These are phyloP conservation scores for Casaregolazyma suthepensis DNA, from an alignment of 1,139 yeast species.

Conservation along the genomic window DNA sequence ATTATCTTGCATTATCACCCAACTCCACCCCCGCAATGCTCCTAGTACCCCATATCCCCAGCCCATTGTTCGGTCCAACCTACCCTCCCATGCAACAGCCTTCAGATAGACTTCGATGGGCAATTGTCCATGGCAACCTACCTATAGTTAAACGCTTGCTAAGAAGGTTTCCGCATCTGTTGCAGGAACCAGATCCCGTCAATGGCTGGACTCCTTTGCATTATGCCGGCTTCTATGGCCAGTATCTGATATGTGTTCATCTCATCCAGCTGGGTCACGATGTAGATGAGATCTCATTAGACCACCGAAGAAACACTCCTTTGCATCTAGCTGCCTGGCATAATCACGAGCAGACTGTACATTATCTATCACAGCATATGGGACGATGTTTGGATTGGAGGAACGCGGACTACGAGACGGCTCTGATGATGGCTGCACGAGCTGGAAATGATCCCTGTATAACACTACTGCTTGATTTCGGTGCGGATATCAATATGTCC, in stretches of 20 bases:
- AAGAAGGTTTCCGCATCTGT: conserved; percentile 65
- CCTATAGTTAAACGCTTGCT: conserved; percentile 67
- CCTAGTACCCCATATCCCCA: background rate
- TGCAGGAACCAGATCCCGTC: conserved; percentile 63
- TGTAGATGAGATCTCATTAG: conserved; percentile 41
- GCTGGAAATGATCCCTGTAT: conserved; percentile 66
- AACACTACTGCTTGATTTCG: conserved; percentile 66
- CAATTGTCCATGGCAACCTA: conserved; percentile 65
- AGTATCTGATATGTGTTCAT: conserved; percentile 65
- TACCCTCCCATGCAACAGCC: conserved; percentile 12
- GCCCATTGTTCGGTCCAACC: background rate
- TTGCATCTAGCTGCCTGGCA: conserved; percentile 67
- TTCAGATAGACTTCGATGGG: conserved; percentile 57
- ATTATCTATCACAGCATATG: conserved; percentile 74
- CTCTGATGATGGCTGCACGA: conserved; percentile 63
- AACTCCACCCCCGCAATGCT: background rate
- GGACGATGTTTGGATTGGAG: conserved; percentile 59
- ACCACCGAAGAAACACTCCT: conserved; percentile 66
- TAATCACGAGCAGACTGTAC: conserved; percentile 75
- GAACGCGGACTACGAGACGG: conserved; percentile 50
- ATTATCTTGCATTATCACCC: background rate
- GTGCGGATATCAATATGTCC: conserved; percentile 60
- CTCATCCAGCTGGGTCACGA: conserved; percentile 49
- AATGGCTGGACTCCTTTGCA: conserved; percentile 91
- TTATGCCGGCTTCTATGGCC: conserved; percentile 78